A percentile compares a stretch with the other conserved stretches of the same genome.
phyloP scores from a whole-genome alignment of 2,329 filamentous ascomycete genomes.

The Trichoderma pleuroti region DNA sequence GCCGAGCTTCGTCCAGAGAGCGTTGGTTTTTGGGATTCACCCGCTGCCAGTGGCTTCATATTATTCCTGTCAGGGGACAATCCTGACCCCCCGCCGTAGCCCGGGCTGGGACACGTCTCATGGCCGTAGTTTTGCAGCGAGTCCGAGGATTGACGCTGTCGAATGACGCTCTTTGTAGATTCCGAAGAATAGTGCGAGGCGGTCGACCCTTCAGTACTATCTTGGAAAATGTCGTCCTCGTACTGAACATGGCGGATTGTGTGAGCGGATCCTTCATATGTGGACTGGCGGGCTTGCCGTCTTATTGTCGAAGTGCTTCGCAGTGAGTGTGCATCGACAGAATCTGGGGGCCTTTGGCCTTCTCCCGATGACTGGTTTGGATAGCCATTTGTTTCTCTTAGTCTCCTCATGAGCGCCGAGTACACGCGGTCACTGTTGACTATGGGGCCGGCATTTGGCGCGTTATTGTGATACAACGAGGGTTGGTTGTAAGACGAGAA shows the following conservation, averaged over 20 bases:
- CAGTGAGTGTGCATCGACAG: not conserved
- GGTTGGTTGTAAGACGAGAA: conserved; percentile 25
- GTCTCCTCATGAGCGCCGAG: conserved; percentile 58
- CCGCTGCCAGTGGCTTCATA: conserved; percentile 13
- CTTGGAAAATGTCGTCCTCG: conserved; percentile 35
- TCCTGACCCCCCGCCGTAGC: conserved; percentile 17
- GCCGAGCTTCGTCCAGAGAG: conserved; percentile 44
- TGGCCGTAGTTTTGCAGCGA: not conserved
- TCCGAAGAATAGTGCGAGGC: not conserved
- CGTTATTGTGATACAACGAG: not conserved
- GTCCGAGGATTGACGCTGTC: not conserved
- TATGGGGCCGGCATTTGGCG: conserved; percentile 22
- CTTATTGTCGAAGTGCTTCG: not conserved
- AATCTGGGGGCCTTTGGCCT: not conserved
- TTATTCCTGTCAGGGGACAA: conserved; percentile 17
- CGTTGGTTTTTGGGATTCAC: conserved; percentile 25
- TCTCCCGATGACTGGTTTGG: not conserved
- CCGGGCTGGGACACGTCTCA: conserved; percentile 18
- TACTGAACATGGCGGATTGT: conserved; percentile 35
- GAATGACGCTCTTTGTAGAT: not conserved
- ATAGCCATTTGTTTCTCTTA: conserved; percentile 39
- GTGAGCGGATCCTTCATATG: conserved; percentile 21
- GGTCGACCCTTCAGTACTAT: not conserved
- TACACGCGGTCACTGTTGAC: conserved; percentile 59
- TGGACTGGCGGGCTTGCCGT: not conserved